phyloP scores from a whole-genome alignment of 805 yeast genomes.

The Kazachstania psychrophila region DNA sequence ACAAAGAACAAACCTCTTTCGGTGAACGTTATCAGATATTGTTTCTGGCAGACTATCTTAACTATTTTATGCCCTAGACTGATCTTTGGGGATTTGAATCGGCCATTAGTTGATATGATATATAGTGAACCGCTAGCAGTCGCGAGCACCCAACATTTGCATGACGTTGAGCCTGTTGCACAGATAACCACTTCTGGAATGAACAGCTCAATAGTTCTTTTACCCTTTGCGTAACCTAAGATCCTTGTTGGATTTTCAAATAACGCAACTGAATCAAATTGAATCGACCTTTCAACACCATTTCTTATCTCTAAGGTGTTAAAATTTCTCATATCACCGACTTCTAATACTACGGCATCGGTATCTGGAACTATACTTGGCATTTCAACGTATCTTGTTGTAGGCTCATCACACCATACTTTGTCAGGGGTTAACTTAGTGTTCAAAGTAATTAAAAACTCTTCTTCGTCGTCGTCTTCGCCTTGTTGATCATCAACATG shows the following conservation, averaged over 20 bases:
- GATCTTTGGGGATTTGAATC: constrained; percentile 31
- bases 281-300: constrained; percentile 30
- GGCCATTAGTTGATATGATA: constrained; percentile 28
- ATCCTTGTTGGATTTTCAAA: constrained; percentile 33
- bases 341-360: constrained; percentile 26
- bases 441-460: constrained; percentile 25
- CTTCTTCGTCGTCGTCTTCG: constrained; percentile 18
- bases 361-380: constrained; percentile 24
- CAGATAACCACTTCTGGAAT: constrained; percentile 32
- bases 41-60: constrained; percentile 31
- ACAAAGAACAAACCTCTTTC: constrained; percentile 46
- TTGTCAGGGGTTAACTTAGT: constrained; percentile 20
- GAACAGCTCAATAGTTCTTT: constrained; percentile 34
- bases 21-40: constrained; percentile 47
- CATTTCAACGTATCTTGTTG: constrained; percentile 21
- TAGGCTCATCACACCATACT: constrained; percentile 26
- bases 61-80: constrained; percentile 43
- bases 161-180: constrained; percentile 38
- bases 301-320: constrained; percentile 27
- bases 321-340: constrained; percentile 24
- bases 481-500: background rate
- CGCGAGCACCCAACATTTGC: constrained; percentile 38
- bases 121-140: constrained; percentile 34
- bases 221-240: constrained; percentile 30
- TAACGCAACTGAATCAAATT: constrained; percentile 29